Conservation (phyloP, 495 filamentous ascomycete species). For the Symbiotaphrina buchneri region DNA sequence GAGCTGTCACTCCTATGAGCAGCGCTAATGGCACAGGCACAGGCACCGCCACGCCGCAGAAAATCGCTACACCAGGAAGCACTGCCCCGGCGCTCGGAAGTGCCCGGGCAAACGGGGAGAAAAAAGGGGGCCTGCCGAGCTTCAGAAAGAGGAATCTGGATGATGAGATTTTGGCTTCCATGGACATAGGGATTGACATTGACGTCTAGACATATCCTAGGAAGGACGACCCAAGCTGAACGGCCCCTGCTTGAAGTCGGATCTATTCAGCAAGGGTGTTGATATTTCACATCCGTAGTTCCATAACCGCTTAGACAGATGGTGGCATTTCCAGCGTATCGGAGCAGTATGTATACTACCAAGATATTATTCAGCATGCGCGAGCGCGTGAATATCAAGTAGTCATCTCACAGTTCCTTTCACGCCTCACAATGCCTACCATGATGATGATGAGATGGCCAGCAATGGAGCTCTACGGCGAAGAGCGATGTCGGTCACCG, state of each 20-base stretch:
- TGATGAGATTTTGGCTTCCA: conserved; percentile 15
- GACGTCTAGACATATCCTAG: too few species aligned
- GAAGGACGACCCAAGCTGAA: too few species aligned
- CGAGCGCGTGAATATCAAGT: neutral
- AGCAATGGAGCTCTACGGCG: neutral
- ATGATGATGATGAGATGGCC: neutral
- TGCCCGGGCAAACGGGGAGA: conserved; percentile 12
- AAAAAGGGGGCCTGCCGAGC: conserved; percentile 11
- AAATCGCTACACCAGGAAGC: too few species aligned
- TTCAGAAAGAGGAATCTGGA: conserved; percentile 14
- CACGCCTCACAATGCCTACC: neutral
- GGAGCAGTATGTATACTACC: neutral
- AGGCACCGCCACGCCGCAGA: too few species aligned
- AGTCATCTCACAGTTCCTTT: neutral
- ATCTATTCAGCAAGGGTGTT: neutral
- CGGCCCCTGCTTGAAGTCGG: too few species aligned
- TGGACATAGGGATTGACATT: conserved; percentile 20
- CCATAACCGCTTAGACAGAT: too few species aligned
- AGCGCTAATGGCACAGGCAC: too few species aligned
- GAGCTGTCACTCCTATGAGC: too few species aligned
- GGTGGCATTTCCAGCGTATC: neutral
- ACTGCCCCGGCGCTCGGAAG: too few species aligned
- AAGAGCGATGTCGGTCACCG: neutral
- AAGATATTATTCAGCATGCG: neutral
- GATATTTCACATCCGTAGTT: neutral